Percentiles rank a stretch among this genome's conserved stretches.
phyloP scores from a whole-genome alignment of 495 filamentous ascomycete genomes.

The Chaetomium tenue region DNA sequence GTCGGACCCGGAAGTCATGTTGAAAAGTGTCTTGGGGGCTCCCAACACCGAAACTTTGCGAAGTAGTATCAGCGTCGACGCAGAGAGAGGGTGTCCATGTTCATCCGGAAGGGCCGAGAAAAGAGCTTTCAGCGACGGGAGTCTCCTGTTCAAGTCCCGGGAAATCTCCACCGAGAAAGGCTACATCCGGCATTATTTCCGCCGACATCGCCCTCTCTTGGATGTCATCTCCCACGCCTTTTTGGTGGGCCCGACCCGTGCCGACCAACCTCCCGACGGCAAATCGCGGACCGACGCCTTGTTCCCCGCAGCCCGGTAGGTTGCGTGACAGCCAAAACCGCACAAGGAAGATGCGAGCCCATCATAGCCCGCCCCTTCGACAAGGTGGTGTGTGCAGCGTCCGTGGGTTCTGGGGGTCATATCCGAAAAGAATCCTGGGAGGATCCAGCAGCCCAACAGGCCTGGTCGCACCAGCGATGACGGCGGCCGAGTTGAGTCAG shows the following conservation, averaged over 20 bases:
- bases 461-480: background rate
- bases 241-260: constrained; percentile 12
- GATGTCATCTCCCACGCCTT: constrained; percentile 21
- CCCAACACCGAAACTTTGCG: background rate
- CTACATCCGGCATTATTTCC: constrained; percentile 23
- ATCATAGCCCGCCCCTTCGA: background rate
- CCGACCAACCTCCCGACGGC: constrained; percentile 5
- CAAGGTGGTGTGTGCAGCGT: background rate
- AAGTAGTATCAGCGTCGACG: background rate
- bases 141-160: background rate
- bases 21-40: background rate
- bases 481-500: background rate
- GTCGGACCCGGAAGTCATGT: constrained; percentile 15
- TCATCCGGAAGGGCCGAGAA: background rate
- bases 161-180: constrained; percentile 1
- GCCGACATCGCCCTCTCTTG: constrained; percentile 12
- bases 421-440: background rate
- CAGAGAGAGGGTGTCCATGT: background rate
- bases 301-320: constrained; percentile 11
- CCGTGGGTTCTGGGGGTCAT: background rate
- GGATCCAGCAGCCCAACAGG: background rate
- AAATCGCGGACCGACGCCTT: constrained; percentile 16
- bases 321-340: constrained; percentile 7
- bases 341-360: constrained; percentile 8
- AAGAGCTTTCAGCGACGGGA: background rate